Conservation (phyloP, 2,329 filamentous ascomycete species). For the Pseudofabraea citricarpa region DNA sequence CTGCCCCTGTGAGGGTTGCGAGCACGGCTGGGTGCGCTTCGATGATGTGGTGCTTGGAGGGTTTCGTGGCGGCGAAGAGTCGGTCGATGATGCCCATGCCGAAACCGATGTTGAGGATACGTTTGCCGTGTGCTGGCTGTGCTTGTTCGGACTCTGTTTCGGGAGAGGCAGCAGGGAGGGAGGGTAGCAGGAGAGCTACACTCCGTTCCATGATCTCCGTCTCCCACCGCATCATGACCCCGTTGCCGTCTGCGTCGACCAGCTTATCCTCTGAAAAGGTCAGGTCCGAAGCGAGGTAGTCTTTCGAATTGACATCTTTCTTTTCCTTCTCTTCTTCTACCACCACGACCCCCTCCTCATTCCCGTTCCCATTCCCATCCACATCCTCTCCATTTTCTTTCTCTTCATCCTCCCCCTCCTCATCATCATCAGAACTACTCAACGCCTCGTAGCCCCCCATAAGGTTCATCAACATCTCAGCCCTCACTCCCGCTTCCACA, state of each 20-base stretch:
- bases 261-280: constrained; percentile 63
- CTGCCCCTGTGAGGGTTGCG: constrained; percentile 44
- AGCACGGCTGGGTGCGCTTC: constrained; percentile 80
- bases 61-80: constrained; percentile 65
- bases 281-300: constrained; percentile 64
- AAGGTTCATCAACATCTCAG: constrained; percentile 79
- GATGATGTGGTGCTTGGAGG: constrained; percentile 73
- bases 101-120: constrained; percentile 81
- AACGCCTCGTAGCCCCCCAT: constrained; percentile 79
- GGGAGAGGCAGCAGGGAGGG: no score
- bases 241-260: constrained; percentile 71
- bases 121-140: constrained; percentile 46
- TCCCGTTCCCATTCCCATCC: constrained; percentile 17
- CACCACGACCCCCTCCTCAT: constrained; percentile 18
- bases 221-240: constrained; percentile 94
- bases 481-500: constrained; percentile 84
- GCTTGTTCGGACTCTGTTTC: constrained; percentile 10
- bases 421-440: constrained; percentile 42
- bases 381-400: constrained; percentile 21
- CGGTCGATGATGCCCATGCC: constrained; percentile 86
- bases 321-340: constrained; percentile 15
- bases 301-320: constrained; percentile 52
- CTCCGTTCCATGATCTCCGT: constrained; percentile 78
- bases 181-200: constrained; percentile 61
- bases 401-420: constrained; percentile 34